These are phyloP conservation scores for Lecanosticta acicola DNA, from an alignment of 2,329 filamentous ascomycete genomes.

Conservation along the genomic window DNA sequence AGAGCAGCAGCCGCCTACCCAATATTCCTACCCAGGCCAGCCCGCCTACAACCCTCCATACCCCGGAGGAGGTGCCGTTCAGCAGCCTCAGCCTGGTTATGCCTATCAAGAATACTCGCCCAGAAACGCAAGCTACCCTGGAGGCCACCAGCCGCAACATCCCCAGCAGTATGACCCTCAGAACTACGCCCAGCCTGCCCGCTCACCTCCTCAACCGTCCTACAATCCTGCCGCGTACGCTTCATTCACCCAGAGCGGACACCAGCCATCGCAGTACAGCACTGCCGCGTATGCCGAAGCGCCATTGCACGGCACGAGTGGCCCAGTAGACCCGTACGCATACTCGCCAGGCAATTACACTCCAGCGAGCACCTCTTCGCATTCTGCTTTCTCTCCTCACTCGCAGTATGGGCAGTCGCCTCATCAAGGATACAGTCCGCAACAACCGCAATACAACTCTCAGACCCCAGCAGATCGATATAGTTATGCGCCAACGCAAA, in stretches of 20 bases:
- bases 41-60: conserved; percentile 16
- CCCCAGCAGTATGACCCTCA: conserved; percentile 64
- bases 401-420: conserved; percentile 19
- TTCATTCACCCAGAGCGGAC: conserved; percentile 25
- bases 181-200: conserved; percentile 43
- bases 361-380: conserved; percentile 16
- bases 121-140: conserved; percentile 15
- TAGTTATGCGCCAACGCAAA: conserved; percentile 14
- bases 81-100: conserved; percentile 21
- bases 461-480: conserved; percentile 19
- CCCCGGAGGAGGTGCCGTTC: conserved; percentile 26
- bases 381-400: conserved; percentile 15
- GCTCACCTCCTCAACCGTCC: conserved; percentile 34
- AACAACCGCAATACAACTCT: conserved; percentile 22
- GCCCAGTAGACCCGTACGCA: conserved; percentile 27
- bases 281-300: conserved; percentile 23
- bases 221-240: conserved; percentile 45
- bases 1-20: conserved; percentile 5
- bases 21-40: conserved; percentile 24
- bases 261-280: conserved; percentile 20
- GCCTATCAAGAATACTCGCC: conserved; percentile 18
- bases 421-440: conserved; percentile 22
- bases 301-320: conserved; percentile 21
- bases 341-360: conserved; percentile 22
- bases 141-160: conserved; percentile 38